Base-by-base conservation (phyloP, 1,139 yeast species). In the Zhuliangozyma parablackwelliae region DNA sequence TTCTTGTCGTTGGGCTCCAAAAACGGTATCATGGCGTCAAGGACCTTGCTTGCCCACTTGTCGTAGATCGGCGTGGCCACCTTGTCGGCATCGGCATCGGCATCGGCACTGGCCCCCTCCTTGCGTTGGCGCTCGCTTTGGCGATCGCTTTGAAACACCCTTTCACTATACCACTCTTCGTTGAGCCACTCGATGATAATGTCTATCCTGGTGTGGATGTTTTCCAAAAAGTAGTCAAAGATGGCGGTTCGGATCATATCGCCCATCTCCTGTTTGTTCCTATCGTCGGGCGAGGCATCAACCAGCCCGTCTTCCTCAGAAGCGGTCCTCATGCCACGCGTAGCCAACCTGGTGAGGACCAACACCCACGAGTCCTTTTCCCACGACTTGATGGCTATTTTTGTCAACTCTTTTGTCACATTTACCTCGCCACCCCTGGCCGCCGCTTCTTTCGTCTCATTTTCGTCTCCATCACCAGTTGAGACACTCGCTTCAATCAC, bases 141-240 rank as follows among this genome's bases (percentile, higher is more conserved):
- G 5, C 16, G 10, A 23, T 44, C 37, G 41, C 67, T 72, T 43
- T 62, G 61, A 38, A 61, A 62, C 1, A 76, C 78, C 44, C 63
- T 63, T 46, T 84, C 95, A 32, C 80, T 74, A 57, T 80, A 90
- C 95, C 97, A 94, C 58, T 94, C 98, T 59, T 92, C 98, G 51
- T 86, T 90, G 37, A 94, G 65, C 99, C 99, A 94, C 44, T 85
- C 89, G 28, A 90, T 79, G n/a, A 87, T 79, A 29, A 83, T 63
- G 43, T 87, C 95, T 11, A 90, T 72, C 30, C 92, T 67, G 10
- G 69, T 71, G 41, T 85, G 82, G 46, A 90, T 82, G 51, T 84
- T 86, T 13, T 75, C 82, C 51, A 88, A 69, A 41, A 88, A 82
- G 56, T 82, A 85, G 29, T 79, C 80, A 45, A 84, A 82, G 8